These are phyloP conservation scores for Chalara sp. DNA, from an alignment of 2,329 filamentous ascomycete genomes.

Conservation along the genomic window DNA sequence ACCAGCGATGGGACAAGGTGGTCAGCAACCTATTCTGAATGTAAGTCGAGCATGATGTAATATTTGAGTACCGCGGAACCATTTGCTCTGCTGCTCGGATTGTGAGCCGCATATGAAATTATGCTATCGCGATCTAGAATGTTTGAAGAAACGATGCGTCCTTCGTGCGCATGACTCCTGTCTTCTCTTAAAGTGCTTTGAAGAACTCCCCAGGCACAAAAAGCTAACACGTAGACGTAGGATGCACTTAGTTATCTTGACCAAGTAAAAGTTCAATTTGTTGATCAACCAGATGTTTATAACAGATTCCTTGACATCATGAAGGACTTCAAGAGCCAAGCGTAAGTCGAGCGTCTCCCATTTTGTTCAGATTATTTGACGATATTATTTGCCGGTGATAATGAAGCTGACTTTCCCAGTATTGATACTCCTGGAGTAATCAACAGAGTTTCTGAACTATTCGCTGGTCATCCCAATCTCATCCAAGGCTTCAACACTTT, in stretches of 20 bases:
- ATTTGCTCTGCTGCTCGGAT: too few species aligned
- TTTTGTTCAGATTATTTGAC: not conserved
- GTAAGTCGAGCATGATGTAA: conserved; percentile 33
- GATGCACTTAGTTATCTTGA: conserved; percentile 93
- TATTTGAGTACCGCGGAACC: too few species aligned
- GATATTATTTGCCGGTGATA: not conserved
- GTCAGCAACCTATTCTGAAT: conserved; percentile 79
- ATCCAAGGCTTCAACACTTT: conserved; percentile 99
- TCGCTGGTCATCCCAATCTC: conserved; percentile 88
- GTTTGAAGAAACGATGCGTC: too few species aligned
- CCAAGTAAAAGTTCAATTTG: conserved; percentile 97
- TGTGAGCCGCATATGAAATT: too few species aligned
- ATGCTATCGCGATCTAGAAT: too few species aligned
- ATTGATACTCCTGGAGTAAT: conserved; percentile 98
- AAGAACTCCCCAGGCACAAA: too few species aligned
- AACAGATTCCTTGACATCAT: conserved; percentile 97
- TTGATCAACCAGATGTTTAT: conserved; percentile 94
- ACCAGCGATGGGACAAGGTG: conserved; percentile 57
- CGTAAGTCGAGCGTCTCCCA: conserved; percentile 46
- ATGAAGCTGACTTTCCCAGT: conserved; percentile 35
- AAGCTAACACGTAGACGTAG: conserved; percentile 28
- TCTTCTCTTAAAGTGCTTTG: too few species aligned
- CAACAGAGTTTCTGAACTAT: conserved; percentile 89
- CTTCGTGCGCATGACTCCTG: too few species aligned
- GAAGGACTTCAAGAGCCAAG: conserved; percentile 99